Percentiles rank a stretch among this genome's conserved stretches.
Conservation (phyloP, 345 rosid genomes). For the Rhodomyrtus tomentosa region DNA sequence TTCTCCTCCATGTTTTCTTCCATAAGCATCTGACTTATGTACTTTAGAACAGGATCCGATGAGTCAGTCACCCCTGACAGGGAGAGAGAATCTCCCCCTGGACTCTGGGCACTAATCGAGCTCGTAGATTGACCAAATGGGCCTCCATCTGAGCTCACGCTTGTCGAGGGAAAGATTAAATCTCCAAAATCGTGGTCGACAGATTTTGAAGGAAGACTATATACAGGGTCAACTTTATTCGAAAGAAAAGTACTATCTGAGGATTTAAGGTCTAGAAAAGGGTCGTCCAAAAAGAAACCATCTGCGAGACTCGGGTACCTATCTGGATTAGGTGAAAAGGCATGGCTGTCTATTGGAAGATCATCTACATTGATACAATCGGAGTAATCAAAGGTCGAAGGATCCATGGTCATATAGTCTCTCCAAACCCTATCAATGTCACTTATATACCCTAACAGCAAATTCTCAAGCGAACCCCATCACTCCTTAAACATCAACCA, state of each 20-base stretch:
- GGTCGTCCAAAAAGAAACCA: not conserved
- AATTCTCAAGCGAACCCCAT: not conserved
- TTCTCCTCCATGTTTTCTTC: conserved; percentile 35
- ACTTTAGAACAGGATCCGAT: conserved; percentile 21
- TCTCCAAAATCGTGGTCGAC: not conserved
- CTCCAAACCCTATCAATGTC: not conserved
- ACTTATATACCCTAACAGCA: not conserved
- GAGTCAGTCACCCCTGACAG: conserved; percentile 17
- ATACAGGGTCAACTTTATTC: not conserved
- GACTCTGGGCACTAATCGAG: not conserved
- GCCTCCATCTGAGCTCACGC: not conserved
- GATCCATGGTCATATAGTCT: conserved; percentile 2
- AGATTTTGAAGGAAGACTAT: not conserved
- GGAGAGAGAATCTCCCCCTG: not conserved
- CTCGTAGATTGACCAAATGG: not conserved
- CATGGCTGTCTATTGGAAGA: not conserved
- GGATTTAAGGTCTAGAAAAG: not conserved
- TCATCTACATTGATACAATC: not conserved
- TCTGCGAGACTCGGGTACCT: not conserved
- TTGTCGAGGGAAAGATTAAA: not conserved
- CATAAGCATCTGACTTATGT: conserved; percentile 32
- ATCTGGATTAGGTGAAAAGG: not conserved
- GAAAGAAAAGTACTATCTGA: not conserved
- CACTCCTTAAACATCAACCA: not conserved
- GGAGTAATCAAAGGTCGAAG: not conserved